A percentile compares a stretch with the other conserved stretches of the same genome.
These are phyloP conservation scores for Fusarium protoensiforme DNA, from an alignment of 2,329 filamentous ascomycete genomes.

Conservation along the genomic window DNA sequence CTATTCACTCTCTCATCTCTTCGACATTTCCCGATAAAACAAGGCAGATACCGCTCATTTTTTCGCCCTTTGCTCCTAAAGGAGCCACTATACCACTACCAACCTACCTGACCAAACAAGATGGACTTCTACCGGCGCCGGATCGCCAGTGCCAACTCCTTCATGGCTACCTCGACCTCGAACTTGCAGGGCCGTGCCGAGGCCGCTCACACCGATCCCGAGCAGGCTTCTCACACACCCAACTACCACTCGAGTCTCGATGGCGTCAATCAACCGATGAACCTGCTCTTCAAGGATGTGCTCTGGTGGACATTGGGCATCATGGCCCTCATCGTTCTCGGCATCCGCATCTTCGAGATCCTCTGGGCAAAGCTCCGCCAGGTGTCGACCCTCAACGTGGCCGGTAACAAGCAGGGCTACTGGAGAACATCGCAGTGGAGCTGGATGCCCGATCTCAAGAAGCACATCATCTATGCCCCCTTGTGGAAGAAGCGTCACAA, in stretches of 20 bases:
- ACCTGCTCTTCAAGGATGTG: constrained; percentile 66
- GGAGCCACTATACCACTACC: constrained; percentile 14
- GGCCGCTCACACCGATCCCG: constrained; percentile 43
- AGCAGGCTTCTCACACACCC: constrained; percentile 61
- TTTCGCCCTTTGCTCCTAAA: constrained; percentile 8
- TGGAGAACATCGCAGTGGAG: constrained; percentile 68
- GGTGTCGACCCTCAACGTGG: constrained; percentile 66
- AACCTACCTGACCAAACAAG: neutral
- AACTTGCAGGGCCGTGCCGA: constrained; percentile 46
- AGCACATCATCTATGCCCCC: constrained; percentile 69
- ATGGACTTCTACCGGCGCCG: constrained; percentile 50
- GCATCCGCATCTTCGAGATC: constrained; percentile 65
- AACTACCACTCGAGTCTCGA: constrained; percentile 67
- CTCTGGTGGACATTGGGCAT: constrained; percentile 72
- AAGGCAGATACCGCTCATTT: constrained; percentile 19
- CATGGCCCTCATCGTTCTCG: constrained; percentile 63
- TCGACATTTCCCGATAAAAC: constrained; percentile 13
- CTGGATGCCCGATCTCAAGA: constrained; percentile 72
- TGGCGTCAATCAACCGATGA: constrained; percentile 69
- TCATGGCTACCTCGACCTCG: constrained; percentile 46
- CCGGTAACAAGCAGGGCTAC: constrained; percentile 65
- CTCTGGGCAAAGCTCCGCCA: constrained; percentile 67
- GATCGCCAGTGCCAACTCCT: constrained; percentile 45
- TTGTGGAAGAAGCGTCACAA: constrained; percentile 74
- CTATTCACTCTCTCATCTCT: constrained; percentile 18